These are phyloP conservation scores for Magnaporthales sp. DNA, from an alignment of 2,329 filamentous ascomycete genomes.

Conservation along the genomic window DNA sequence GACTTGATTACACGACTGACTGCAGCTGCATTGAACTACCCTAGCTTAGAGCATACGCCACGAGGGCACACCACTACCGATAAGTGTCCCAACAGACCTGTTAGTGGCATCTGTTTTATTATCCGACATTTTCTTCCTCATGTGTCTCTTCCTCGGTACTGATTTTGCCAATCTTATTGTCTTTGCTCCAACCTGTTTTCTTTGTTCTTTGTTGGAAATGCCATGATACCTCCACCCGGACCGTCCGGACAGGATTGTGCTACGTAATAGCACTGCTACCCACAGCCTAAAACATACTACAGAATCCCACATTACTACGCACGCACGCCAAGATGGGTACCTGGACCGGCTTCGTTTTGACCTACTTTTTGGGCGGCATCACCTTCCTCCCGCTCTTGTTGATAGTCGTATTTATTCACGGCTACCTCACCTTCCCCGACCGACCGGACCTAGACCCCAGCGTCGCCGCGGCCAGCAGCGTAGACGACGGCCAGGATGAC, in stretches of 20 bases:
- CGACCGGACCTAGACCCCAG: conserved; percentile 29
- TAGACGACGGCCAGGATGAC: conserved; percentile 19
- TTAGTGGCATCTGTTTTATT: background rate
- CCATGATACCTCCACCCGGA: background rate
- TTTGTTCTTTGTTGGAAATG: conserved; percentile 3
- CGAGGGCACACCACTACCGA: background rate
- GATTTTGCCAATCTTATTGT: background rate
- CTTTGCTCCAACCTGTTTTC: background rate
- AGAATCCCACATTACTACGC: background rate
- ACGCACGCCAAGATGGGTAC: conserved; percentile 33
- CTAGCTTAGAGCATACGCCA: background rate
- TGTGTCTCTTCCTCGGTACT: background rate
- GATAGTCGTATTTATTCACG: conserved; percentile 51
- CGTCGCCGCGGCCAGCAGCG: conserved; percentile 9
- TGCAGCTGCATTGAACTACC: background rate
- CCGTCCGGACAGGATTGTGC: conserved; percentile 1
- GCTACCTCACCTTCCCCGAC: conserved; percentile 58
- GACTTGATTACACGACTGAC: too few relatives aligned
- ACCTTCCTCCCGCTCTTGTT: conserved; percentile 76
- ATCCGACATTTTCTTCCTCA: background rate
- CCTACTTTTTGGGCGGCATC: conserved; percentile 79
- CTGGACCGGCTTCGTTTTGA: conserved; percentile 54
- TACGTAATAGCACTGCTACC: background rate
- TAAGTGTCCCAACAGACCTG: background rate
- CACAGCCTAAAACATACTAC: background rate